These are phyloP conservation scores for Violaceomyces palustris DNA, from an alignment of 1,284 basidiomycete species.

Conservation along the genomic window DNA sequence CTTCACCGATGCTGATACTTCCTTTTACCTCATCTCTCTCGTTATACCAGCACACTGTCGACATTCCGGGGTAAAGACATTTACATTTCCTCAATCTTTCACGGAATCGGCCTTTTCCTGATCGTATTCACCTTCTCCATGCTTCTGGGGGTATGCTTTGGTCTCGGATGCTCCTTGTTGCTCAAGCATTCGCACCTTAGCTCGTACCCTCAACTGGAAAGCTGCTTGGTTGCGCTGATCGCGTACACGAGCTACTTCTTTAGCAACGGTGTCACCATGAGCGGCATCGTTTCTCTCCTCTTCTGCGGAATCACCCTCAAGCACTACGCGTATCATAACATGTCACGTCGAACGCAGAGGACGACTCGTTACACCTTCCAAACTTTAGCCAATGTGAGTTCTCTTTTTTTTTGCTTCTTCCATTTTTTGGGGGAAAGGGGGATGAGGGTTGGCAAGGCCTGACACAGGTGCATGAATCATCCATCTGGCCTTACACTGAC, in stretches of 20 bases:
- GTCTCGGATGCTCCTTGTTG: slow-evolving; percentile 80
- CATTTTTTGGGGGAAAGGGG: too few species aligned
- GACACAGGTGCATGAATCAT: too few species aligned
- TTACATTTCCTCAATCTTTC: slow-evolving; percentile 81
- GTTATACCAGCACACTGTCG: slow-evolving; percentile 70
- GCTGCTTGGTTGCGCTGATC: slow-evolving; percentile 85
- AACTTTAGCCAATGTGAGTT: slow-evolving; percentile 43
- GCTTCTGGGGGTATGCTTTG: slow-evolving; percentile 85
- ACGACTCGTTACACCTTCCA: slow-evolving; percentile 77
- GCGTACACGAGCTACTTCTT: slow-evolving; percentile 99
- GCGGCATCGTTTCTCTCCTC: slow-evolving; percentile 92
- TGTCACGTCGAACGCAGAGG: slow-evolving; percentile 89
- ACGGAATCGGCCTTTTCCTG: slow-evolving; percentile 91
- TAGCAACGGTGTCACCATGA: slow-evolving; percentile 88
- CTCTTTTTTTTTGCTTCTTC: too few species aligned
- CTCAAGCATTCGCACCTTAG: slow-evolving; percentile 89
- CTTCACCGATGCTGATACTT: neutral
- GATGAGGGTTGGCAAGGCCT: neutral
- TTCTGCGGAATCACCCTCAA: slow-evolving; percentile 99
- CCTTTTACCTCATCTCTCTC: neutral
- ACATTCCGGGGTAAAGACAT: slow-evolving; percentile 88
- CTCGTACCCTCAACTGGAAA: slow-evolving; percentile 76
- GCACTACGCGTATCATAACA: slow-evolving; percentile 98
- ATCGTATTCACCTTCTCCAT: slow-evolving; percentile 91
- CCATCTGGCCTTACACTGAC: neutral